phyloP scores from a whole-genome alignment of 2,329 filamentous ascomycete genomes.

The Aspergillus sp. region DNA sequence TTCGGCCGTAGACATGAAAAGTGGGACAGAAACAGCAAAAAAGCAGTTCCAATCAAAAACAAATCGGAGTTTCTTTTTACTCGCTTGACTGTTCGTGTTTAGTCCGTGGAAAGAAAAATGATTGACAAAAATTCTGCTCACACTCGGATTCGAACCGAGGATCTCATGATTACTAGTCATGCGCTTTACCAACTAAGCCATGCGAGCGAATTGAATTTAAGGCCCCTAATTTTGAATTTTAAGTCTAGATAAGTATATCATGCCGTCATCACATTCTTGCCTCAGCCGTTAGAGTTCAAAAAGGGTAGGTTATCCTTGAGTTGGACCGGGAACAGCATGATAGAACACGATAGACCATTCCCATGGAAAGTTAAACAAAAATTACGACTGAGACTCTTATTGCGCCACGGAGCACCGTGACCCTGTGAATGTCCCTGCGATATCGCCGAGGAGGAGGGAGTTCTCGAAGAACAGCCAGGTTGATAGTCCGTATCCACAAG shows the following conservation, averaged over 20 bases:
- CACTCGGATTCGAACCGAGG: slow-evolving; percentile 7
- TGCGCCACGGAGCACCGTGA: neutral
- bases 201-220: neutral
- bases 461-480: neutral
- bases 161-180: slow-evolving; percentile 4
- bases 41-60: no score
- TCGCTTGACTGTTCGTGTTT: no score
- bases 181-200: neutral
- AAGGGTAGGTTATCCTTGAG: neutral
- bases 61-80: no score
- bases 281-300: neutral
- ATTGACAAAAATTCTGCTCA: neutral
- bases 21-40: no score
- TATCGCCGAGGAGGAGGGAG: neutral
- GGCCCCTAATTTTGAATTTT: neutral
- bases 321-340: neutral
- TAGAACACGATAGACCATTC: neutral
- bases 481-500: neutral
- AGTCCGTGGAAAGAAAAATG: no score
- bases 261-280: neutral
- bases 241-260: neutral
- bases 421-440: neutral
- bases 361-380: neutral
- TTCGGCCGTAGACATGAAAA: no score
- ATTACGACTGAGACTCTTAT: neutral